phyloP scores from a whole-genome alignment of 176 grass and related monocot species.

The Leersia perrieri region DNA sequence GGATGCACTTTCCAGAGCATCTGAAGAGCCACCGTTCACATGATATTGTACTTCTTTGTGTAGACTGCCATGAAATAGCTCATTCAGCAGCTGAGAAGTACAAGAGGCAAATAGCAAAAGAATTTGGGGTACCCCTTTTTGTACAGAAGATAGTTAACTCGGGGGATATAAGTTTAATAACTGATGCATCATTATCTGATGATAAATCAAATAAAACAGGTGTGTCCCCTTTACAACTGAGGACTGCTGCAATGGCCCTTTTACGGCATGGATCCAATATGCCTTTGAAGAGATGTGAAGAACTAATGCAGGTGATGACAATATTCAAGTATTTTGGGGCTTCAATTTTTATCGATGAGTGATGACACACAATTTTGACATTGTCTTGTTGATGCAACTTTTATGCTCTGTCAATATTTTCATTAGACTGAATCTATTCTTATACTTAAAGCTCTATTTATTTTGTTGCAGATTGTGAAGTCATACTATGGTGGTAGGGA shows the following conservation, averaged over 20 bases:
- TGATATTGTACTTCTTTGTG: slow-evolving; percentile 97
- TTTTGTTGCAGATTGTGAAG: slow-evolving; percentile 61
- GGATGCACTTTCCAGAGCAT: slow-evolving; percentile 98
- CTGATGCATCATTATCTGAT: slow-evolving; percentile 32
- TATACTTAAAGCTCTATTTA: slow-evolving; percentile 20
- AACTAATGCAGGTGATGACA: slow-evolving; percentile 70
- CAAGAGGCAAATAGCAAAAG: slow-evolving; percentile 75
- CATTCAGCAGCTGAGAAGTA: slow-evolving; percentile 88
- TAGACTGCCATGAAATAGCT: slow-evolving; percentile 89
- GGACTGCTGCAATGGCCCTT: slow-evolving; percentile 97
- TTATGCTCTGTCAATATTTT: background rate
- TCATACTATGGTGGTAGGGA: slow-evolving; percentile 85
- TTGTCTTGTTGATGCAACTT: background rate
- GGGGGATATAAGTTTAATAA: slow-evolving; percentile 55
- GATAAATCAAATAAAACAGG: slow-evolving; percentile 48
- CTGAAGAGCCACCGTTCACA: slow-evolving; percentile 96
- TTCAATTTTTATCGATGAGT: slow-evolving; percentile 1
- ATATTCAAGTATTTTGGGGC: slow-evolving; percentile 16
- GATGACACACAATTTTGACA: slow-evolving; percentile 20
- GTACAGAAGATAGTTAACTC: slow-evolving; percentile 90
- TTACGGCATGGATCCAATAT: slow-evolving; percentile 84
- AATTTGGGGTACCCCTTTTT: slow-evolving; percentile 89
- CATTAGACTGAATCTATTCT: slow-evolving; percentile 12
- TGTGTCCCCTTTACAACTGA: slow-evolving; percentile 81
- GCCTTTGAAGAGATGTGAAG: slow-evolving; percentile 70